Base-by-base conservation (phyloP, 768 basidiomycete species). In the Rhodotorula babjevae region DNA sequence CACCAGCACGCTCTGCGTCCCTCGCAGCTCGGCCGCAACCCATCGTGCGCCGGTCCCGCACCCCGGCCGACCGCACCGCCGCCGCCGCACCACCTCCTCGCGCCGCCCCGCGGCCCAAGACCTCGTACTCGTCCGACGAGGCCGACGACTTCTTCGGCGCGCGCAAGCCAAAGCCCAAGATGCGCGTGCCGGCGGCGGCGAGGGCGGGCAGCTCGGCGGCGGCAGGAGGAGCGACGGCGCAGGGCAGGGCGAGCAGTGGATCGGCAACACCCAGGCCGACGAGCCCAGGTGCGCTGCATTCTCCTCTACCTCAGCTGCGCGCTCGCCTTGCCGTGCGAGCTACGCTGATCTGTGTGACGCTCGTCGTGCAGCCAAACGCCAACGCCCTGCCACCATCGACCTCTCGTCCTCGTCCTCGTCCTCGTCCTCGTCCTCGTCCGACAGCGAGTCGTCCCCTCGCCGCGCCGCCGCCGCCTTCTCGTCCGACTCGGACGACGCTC, bases 231-330 rank as follows among this genome's bases (percentile, higher is more conserved):
- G 61, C 56, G 50, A 55, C 7, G 84, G 84, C 61, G 84, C 83
- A 19, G 19, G 31, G n/a, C 36, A 16, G 14, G 23, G 25, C 47
- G 31, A 44, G 47, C 27, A 55, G 42, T 1, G 82, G 33, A 67
- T 63, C 57, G 29, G 55, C 8, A 84, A 84, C 63, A 84, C 84
- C 21, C 6, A 29, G 60, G 84, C 82, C 4, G 84, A 84, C 2
- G 85, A 85, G 63, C 56, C 56, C 65, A 6, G 55, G 59, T 63
- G 44, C 55, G 63, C 16, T 0, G 50, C 25, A 11, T 7, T 27
- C 9, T 23, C 50, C 23, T 27, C 27, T 52, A 0, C 44, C 23
- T 7, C 21, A 29, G 27, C 46, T 29, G 8, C 27, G 7, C 14
- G n/a, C n/a, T n/a, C n/a, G n/a, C n/a, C 8, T 8, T 18, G 23